These are phyloP conservation scores for Albizia julibrissin DNA, from an alignment of 306 rosid genomes.

Conservation along the genomic window DNA sequence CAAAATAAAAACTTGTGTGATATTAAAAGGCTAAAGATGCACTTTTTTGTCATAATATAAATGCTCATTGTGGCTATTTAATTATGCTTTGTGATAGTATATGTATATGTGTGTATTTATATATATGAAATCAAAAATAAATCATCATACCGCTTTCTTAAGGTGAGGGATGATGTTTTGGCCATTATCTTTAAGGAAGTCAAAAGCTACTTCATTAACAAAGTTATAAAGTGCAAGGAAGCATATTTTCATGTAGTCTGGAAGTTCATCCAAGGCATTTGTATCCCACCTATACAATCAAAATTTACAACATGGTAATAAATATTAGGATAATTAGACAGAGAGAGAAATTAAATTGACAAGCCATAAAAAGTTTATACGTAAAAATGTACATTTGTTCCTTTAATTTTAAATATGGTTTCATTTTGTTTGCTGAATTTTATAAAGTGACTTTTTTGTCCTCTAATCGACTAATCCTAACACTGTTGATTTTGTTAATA, in stretches of 20 bases:
- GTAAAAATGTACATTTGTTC: no score
- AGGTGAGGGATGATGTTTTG: neutral
- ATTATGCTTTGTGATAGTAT: neutral
- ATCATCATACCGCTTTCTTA: neutral
- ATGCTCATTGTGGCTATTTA: no score
- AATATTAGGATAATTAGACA: neutral
- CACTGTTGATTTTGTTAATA: no score
- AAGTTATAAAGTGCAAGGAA: slow-evolving; percentile 13
- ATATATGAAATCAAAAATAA: neutral
- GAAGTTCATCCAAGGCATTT: slow-evolving; percentile 25
- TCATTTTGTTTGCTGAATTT: neutral
- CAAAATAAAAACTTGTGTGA: no score
- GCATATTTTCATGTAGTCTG: slow-evolving; percentile 30
- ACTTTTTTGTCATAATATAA: no score
- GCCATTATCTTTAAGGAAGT: neutral
- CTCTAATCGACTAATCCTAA: no score
- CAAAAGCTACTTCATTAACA: slow-evolving; percentile 22
- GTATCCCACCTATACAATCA: slow-evolving; percentile 21
- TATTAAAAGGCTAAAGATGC: no score
- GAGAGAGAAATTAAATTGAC: neutral
- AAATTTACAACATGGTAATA: neutral
- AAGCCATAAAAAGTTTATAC: no score
- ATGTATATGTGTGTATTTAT: neutral
- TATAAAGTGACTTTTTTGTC: no score
- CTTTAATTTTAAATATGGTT: neutral